phyloP scores from a whole-genome alignment of 2,329 filamentous ascomycete species.

The Trichoderma sp. region DNA sequence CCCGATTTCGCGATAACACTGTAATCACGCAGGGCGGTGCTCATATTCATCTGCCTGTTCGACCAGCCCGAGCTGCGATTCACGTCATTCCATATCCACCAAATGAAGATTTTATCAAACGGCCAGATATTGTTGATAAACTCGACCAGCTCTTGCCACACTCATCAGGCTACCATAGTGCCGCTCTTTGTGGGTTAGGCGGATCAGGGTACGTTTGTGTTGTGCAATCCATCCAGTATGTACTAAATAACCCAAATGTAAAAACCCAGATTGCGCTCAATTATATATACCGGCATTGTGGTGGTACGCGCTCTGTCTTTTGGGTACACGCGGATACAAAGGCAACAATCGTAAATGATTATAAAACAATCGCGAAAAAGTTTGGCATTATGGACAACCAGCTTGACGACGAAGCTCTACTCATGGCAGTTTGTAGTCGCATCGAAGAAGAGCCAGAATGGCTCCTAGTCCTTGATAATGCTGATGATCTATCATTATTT shows the following conservation, averaged over 20 bases:
- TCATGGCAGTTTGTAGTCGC: neutral
- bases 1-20: neutral
- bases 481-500: neutral
- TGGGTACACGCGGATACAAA: neutral
- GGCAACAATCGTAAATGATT: neutral
- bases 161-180: neutral
- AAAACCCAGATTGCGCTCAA: neutral
- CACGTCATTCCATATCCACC: neutral
- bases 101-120: neutral
- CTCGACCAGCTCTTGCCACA: neutral
- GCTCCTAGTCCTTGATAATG: neutral
- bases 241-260: neutral
- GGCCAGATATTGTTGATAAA: neutral
- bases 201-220: neutral
- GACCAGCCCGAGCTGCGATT: neutral
- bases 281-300: neutral
- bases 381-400: neutral
- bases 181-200: neutral
- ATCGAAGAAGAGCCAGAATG: neutral
- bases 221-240: neutral
- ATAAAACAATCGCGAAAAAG: neutral
- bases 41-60: neutral
- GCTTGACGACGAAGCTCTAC: neutral
- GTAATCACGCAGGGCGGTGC: neutral
- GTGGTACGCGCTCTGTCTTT: neutral